Conservation (phyloP, 495 filamentous ascomycete genomes). For the Penicillium taxi region DNA sequence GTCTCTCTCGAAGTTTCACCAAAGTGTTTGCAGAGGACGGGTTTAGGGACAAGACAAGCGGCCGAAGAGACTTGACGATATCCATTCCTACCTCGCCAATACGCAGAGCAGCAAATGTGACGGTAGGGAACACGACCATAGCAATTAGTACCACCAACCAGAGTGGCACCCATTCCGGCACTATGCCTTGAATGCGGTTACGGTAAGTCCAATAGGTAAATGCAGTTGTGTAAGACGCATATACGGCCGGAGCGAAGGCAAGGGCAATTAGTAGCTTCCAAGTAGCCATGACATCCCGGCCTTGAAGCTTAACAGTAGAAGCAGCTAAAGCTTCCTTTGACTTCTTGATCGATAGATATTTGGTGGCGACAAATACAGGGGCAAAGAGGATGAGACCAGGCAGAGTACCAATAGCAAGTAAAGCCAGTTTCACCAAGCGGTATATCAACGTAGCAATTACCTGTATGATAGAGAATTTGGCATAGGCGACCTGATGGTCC, state of each 20-base stretch:
- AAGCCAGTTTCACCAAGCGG: conserved; percentile 62
- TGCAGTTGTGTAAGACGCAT: conserved; percentile 66
- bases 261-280: conserved; percentile 96
- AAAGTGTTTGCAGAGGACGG: conserved; percentile 79
- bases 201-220: conserved; percentile 72
- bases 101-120: conserved; percentile 89
- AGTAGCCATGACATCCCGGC: conserved; percentile 91
- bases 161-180: conserved; percentile 73
- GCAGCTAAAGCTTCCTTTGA: conserved; percentile 83
- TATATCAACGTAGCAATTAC: conserved; percentile 75
- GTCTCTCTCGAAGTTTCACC: conserved; percentile 63
- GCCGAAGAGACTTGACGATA: conserved; percentile 87
- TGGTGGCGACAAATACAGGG: conserved; percentile 84
- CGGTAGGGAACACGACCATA: conserved; percentile 73
- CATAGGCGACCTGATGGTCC: conserved; percentile 94
- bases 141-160: conserved; percentile 65
- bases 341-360: conserved; percentile 84
- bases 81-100: conserved; percentile 98
- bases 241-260: conserved; percentile 78
- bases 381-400: conserved; percentile 83
- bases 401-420: conserved; percentile 73
- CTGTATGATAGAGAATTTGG: conserved; percentile 65
- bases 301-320: conserved; percentile 89
- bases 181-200: conserved; percentile 69
- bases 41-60: conserved; percentile 79